Base-by-base conservation (phyloP, 2,329 filamentous ascomycete species). In the Periconia digitata region DNA sequence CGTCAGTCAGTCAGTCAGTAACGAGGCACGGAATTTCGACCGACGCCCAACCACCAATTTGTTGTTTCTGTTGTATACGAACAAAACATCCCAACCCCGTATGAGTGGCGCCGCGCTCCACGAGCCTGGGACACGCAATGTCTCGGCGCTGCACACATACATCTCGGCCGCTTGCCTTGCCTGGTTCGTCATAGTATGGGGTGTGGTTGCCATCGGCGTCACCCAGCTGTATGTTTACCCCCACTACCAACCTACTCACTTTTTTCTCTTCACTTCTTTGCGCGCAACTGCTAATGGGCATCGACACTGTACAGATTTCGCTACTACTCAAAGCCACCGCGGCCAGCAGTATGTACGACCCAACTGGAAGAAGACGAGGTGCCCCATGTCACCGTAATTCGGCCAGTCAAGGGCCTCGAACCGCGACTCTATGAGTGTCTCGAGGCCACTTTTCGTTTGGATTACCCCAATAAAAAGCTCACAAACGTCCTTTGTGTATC, bases 351-450 rank as follows among this genome's bases (percentile, higher is more conserved):
- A 47, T 76, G 66, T 70, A 65, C 73, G 17, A 66, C 68, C 2
- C 50, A 50, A 47, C 54, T 72, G 15, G 59, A 70, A 7, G 55
- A 60, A 45, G 54, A 61, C 22, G 74, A 85, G 34, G 77, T 90
- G 3, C 92, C 92, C 15, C 85, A 90, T 74, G 81, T 99, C 62
- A 97, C 94, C 24, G 81, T 96, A 51, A 91, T 99, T 58, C 88
- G 94, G 2, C 95, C 94, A 0, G 86, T 96, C 56, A 97, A 96
- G 73, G 94, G 92, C 51, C 79, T 95, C 47, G 94, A 97, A 69
- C 89, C 91, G 3, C 83, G 85, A 55, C 84, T 97, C 20, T 96
- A 95, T 78, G 90, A 96, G 64, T 97, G 94, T 65, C 85, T 99
- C 35, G 87, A 89, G 23, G 87, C 92, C 5, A 90, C 87, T 2